These are phyloP conservation scores for Cercospora janseana DNA, from an alignment of 2,329 filamentous ascomycete genomes.

Conservation along the genomic window DNA sequence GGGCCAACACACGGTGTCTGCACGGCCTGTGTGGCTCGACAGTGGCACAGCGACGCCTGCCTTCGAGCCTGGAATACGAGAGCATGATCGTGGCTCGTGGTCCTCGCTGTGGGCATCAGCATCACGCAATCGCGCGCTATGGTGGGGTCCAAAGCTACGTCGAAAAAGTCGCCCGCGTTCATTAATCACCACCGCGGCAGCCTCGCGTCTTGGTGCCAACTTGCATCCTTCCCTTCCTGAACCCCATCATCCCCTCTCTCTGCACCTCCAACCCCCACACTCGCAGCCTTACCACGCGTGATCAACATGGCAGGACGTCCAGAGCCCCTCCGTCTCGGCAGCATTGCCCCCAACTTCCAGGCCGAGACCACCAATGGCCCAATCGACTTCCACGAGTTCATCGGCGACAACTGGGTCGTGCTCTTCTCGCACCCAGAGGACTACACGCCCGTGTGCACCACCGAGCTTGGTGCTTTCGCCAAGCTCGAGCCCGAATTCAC, in stretches of 20 bases:
- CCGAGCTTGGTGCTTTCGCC: slow-evolving; percentile 62
- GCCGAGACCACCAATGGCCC: slow-evolving; percentile 64
- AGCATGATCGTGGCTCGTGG: neutral
- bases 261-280: too few species aligned
- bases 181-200: slow-evolving; percentile 5
- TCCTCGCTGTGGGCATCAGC: neutral
- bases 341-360: slow-evolving; percentile 66
- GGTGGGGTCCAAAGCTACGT: slow-evolving; percentile 4
- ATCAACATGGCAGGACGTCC: slow-evolving; percentile 12
- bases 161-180: slow-evolving; percentile 8
- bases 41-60: too few species aligned
- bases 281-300: too few species aligned
- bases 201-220: slow-evolving; percentile 3
- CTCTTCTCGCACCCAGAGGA: slow-evolving; percentile 69
- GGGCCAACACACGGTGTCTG: too few species aligned
- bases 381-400: slow-evolving; percentile 71
- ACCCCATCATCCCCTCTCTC: slow-evolving; percentile 18
- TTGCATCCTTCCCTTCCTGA: neutral
- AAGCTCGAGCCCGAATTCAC: slow-evolving; percentile 64
- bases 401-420: slow-evolving; percentile 67
- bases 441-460: slow-evolving; percentile 62
- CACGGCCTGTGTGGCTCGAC: too few species aligned
- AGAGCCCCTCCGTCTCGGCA: slow-evolving; percentile 60
- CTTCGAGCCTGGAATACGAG: too few species aligned
- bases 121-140: slow-evolving; percentile 8